These are phyloP conservation scores for Elsinoe necatrix DNA, from an alignment of 2,329 filamentous ascomycete genomes.

Conservation along the genomic window DNA sequence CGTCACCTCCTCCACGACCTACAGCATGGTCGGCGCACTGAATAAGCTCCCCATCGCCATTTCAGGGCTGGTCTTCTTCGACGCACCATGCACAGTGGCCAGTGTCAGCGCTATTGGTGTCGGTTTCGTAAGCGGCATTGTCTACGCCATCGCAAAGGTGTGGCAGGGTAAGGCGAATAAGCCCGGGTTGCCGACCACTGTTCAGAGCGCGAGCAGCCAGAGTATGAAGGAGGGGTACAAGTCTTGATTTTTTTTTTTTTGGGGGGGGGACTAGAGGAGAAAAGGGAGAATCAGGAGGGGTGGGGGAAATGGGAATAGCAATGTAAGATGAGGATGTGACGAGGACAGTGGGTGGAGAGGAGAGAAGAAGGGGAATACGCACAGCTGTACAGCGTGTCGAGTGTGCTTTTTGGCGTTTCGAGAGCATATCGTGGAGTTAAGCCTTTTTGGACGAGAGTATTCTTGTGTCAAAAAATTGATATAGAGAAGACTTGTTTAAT, in stretches of 20 bases:
- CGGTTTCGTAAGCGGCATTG: conserved; percentile 84
- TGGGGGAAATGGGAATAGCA: too few relatives aligned
- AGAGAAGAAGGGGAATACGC: neutral
- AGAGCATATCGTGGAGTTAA: neutral
- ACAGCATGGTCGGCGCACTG: conserved; percentile 95
- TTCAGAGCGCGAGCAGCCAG: conserved; percentile 71
- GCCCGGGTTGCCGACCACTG: conserved; percentile 53
- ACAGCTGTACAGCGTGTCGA: neutral
- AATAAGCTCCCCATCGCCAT: conserved; percentile 97
- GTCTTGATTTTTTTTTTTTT: conserved; percentile 31
- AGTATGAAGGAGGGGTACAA: conserved; percentile 83
- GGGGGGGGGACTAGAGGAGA: too few relatives aligned
- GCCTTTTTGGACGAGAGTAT: neutral
- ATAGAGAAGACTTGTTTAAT: conserved; percentile 12
- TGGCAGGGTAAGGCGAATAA: conserved; percentile 60
- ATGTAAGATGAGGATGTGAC: neutral
- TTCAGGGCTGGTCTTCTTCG: conserved; percentile 88
- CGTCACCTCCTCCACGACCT: conserved; percentile 93
- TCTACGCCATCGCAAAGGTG: conserved; percentile 82
- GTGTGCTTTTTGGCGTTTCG: neutral
- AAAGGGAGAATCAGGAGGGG: neutral
- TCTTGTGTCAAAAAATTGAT: conserved; percentile 6
- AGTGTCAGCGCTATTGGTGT: conserved; percentile 85
- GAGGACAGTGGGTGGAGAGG: neutral
- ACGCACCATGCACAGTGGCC: conserved; percentile 83